These are phyloP conservation scores for Ramaria rubella DNA, from an alignment of 768 basidiomycete genomes.

Conservation along the genomic window DNA sequence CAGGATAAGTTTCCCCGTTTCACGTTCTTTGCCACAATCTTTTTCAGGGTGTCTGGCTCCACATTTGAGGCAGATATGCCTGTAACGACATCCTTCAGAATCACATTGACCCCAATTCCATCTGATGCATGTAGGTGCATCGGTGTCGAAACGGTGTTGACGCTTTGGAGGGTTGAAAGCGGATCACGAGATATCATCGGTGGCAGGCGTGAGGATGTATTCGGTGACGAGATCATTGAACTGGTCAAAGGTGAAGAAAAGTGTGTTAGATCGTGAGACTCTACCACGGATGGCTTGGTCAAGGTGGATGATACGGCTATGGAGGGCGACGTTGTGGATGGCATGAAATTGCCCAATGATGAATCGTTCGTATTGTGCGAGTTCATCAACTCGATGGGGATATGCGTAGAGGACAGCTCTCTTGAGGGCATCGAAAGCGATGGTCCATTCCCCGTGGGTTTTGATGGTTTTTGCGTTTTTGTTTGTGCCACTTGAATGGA, in stretches of 20 bases:
- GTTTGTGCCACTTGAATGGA: too few species aligned
- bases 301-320: not conserved
- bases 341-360: too few species aligned
- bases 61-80: too few species aligned
- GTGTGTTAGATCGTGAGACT: not conserved
- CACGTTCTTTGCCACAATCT: too few species aligned
- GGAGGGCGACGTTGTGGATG: not conserved
- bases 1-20: not conserved
- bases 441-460: not conserved
- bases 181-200: not conserved
- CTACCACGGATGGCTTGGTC: not conserved
- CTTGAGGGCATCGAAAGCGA: not conserved
- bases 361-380: not conserved
- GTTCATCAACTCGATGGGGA: not conserved
- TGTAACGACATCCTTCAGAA: too few species aligned
- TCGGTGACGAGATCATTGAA: not conserved
- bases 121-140: not conserved
- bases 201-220: not conserved
- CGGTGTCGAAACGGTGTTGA: not conserved
- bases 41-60: too few species aligned
- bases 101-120: not conserved
- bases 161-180: not conserved
- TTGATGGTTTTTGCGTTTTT: too few species aligned
- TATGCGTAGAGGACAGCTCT: not conserved
- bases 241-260: not conserved